Percentiles rank a stretch among this genome's conserved stretches.
Evolutionary conservation across 495 filamentous ascomycete species (phyloP).

Genomic region (Cairneyella variabilis): DNA sequence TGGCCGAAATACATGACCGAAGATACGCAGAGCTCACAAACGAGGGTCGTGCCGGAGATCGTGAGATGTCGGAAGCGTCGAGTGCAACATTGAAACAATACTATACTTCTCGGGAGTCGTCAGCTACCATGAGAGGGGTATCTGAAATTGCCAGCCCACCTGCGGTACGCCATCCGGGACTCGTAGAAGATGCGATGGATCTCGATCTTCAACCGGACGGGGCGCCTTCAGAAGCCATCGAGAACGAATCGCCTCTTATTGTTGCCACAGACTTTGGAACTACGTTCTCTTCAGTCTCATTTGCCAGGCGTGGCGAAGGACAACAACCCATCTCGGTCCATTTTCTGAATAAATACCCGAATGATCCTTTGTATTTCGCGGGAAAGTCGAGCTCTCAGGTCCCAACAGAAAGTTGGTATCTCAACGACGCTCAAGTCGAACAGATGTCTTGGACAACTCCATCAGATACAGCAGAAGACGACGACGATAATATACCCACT

Average conservation of each 20-base stretch:
- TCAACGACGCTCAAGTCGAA: neutral
- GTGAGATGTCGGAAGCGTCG: conserved; percentile 1
- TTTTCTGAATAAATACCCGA: conserved; percentile 7
- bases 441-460: neutral
- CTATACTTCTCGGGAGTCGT: neutral
- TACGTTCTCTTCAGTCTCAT: conserved; percentile 10
- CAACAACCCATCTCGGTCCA: neutral
- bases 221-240: neutral
- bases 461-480: neutral
- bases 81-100: neutral
- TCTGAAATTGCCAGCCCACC: neutral
- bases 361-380: neutral
- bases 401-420: conserved; percentile 14
- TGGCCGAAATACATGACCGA: too few relatives aligned
- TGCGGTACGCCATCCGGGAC: neutral
- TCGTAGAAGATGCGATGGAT: conserved; percentile 1
- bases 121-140: neutral
- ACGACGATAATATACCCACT: too few relatives aligned
- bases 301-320: neutral
- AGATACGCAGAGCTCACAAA: too few relatives aligned
- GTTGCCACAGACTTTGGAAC: conserved; percentile 15
- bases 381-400: conserved; percentile 2
- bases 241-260: neutral
- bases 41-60: neutral
- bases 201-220: neutral